These are phyloP conservation scores for Globisporangium middletonii DNA, from an alignment of 352 stramenopile genomes.

Conservation along the genomic window DNA sequence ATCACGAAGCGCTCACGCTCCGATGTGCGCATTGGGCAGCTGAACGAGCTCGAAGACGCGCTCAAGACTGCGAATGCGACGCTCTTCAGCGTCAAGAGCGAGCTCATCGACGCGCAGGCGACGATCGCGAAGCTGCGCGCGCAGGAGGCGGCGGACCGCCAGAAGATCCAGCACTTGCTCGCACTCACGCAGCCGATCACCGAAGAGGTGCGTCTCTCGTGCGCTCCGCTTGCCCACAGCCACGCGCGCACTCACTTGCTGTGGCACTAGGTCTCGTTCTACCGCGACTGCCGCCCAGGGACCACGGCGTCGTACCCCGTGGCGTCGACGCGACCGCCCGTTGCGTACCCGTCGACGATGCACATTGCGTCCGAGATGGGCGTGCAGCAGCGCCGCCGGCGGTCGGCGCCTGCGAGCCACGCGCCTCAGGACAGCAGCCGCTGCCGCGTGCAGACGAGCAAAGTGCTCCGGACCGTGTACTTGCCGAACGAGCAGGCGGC, in stretches of 20 bases:
- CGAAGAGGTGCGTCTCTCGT: constrained; percentile 38
- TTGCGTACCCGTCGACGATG: constrained; percentile 70
- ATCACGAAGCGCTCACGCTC: neutral
- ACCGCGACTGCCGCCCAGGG: constrained; percentile 60
- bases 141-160: constrained; percentile 65
- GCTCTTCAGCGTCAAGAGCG: constrained; percentile 58
- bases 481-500: constrained; percentile 67
- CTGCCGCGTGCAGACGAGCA: constrained; percentile 13
- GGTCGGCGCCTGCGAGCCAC: neutral
- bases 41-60: constrained; percentile 49
- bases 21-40: constrained; percentile 18
- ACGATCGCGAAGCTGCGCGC: constrained; percentile 66
- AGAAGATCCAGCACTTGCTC: constrained; percentile 81
- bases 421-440: constrained; percentile 10
- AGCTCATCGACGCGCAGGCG: constrained; percentile 54
- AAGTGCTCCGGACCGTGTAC: constrained; percentile 73
- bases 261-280: constrained; percentile 51
- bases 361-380: constrained; percentile 43
- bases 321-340: constrained; percentile 25
- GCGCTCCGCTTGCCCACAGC: neutral
- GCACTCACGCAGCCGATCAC: constrained; percentile 74
- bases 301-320: constrained; percentile 46
- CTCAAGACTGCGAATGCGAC: constrained; percentile 46
- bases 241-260: neutral
- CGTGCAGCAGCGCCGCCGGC: neutral